Percentiles rank a stretch among this genome's conserved stretches.
These are phyloP conservation scores for Cryphonectria naterciae DNA, from an alignment of 2,329 filamentous ascomycete genomes.

Conservation along the genomic window DNA sequence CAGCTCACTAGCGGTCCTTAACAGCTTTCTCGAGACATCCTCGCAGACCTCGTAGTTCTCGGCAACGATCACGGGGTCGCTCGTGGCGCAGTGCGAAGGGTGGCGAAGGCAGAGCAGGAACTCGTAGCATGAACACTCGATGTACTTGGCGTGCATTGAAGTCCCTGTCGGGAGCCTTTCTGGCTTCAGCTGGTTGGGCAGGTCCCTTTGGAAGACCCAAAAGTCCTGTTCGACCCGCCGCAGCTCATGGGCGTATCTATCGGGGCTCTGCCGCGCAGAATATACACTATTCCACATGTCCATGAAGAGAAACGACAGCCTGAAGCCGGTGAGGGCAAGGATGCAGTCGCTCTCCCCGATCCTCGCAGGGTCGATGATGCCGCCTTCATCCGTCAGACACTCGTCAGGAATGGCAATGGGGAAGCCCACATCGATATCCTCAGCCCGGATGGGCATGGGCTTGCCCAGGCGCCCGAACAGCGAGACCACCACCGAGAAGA, in stretches of 20 bases:
- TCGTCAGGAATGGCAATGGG: slow-evolving; percentile 75
- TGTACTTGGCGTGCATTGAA: slow-evolving; percentile 58
- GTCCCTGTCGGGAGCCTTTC: slow-evolving; percentile 48
- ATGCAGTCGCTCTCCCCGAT: slow-evolving; percentile 67
- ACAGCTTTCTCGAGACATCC: slow-evolving; percentile 65
- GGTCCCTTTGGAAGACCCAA: slow-evolving; percentile 62
- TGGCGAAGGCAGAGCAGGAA: slow-evolving; percentile 64
- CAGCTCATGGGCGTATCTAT: slow-evolving; percentile 67
- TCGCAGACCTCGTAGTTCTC: slow-evolving; percentile 70
- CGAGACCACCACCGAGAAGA: slow-evolving; percentile 68
- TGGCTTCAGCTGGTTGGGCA: slow-evolving; percentile 63
- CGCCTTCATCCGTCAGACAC: slow-evolving; percentile 66
- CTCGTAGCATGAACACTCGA: slow-evolving; percentile 58
- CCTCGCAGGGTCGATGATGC: slow-evolving; percentile 57
- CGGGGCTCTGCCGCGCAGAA: slow-evolving; percentile 64
- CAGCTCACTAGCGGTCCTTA: slow-evolving; percentile 62
- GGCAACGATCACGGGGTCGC: slow-evolving; percentile 58
- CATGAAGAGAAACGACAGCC: slow-evolving; percentile 67
- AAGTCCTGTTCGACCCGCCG: slow-evolving; percentile 68
- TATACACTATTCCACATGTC: slow-evolving; percentile 81
- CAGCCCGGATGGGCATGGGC: slow-evolving; percentile 73
- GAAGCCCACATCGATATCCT: slow-evolving; percentile 80
- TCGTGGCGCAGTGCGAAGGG: slow-evolving; percentile 61
- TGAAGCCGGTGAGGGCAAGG: slow-evolving; percentile 68
- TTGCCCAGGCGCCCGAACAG: slow-evolving; percentile 76